Base-by-base conservation (phyloP, 148 eudicot genomes). In the Rhododendron williamsianum region DNA sequence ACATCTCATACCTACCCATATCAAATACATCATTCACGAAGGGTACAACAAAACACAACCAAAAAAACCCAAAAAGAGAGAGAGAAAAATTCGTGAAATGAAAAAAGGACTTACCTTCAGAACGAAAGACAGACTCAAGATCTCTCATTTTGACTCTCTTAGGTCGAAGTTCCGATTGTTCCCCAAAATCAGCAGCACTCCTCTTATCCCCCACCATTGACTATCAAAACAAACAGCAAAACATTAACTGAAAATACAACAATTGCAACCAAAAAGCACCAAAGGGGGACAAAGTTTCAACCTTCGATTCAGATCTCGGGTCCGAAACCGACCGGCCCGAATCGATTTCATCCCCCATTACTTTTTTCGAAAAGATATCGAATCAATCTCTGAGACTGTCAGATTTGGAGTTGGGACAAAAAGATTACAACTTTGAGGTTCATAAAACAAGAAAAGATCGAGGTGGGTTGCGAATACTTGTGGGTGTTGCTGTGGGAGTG, bases 141-240 rank as follows among this genome's bases (percentile, higher is more conserved):
- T 93, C 94, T 78, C 88, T 81, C 86, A 90, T 87, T 90, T 92
- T 94, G 41, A 84, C 89, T 81, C 90, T 89, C 85, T 93, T 94
- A 1, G 82, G 84, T 80, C 86, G 30, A 84, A 87, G 72, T 76
- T 91, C 89, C 33, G 87, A 87, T 38, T 91, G 90, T 69, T 88
- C 93, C 43, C 86, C 95, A 86, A 89, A 83, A 19, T 90, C 92
- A 9, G 60, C 84, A 56, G 82, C 60, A 6, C 67, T 82, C 87
- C 95, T 87, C 89, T 96, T 96, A 78, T 84, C 83, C 63, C 90
- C 94, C 58, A 60, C 86, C 85, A 72, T 78, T 69, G 81, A 85
- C 95, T 91, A 84, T 58, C 21, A 72, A 86, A 83, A 81, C 48
- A 81, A 81, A 85, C 58, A 54, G 60, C 60, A 54, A 16, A 54